These are phyloP conservation scores for Zygoascus biomembranicola DNA, from an alignment of 805 yeast species.

Conservation along the genomic window DNA sequence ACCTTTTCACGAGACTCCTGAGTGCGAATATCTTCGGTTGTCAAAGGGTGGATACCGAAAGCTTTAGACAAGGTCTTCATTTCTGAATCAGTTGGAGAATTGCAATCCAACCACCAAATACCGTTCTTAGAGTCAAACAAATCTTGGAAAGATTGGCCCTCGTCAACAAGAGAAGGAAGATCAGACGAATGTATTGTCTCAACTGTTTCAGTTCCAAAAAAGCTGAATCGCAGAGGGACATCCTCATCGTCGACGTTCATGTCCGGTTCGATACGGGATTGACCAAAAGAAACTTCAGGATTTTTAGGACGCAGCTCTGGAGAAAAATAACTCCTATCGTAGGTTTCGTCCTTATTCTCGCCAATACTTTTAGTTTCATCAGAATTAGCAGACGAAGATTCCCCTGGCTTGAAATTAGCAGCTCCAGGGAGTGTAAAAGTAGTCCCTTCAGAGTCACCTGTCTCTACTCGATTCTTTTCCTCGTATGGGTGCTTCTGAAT, in stretches of 20 bases:
- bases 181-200: slow-evolving; percentile 89
- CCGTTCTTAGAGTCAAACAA: slow-evolving; percentile 65
- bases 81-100: slow-evolving; percentile 90
- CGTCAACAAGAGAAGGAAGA: slow-evolving; percentile 59
- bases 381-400: background rate
- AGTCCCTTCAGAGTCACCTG: background rate
- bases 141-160: slow-evolving; percentile 54
- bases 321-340: background rate
- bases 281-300: background rate
- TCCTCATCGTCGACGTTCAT: background rate
- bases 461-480: background rate
- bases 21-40: slow-evolving; percentile 94
- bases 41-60: slow-evolving; percentile 94
- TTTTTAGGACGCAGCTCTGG: background rate
- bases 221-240: slow-evolving; percentile 48
- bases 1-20: slow-evolving; percentile 97
- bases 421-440: background rate
- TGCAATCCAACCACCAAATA: slow-evolving; percentile 95
- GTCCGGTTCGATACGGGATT: background rate
- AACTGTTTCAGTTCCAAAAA: slow-evolving; percentile 72
- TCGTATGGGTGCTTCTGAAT: background rate
- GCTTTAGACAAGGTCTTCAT: slow-evolving; percentile 89
- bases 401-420: background rate
- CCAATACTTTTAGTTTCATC: background rate
- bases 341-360: background rate